Evolutionary conservation across 1,284 basidiomycete genomes (phyloP), one percentile per base, ranked within the genome.

Genomic region (Ceratobasidium sp.): DNA sequence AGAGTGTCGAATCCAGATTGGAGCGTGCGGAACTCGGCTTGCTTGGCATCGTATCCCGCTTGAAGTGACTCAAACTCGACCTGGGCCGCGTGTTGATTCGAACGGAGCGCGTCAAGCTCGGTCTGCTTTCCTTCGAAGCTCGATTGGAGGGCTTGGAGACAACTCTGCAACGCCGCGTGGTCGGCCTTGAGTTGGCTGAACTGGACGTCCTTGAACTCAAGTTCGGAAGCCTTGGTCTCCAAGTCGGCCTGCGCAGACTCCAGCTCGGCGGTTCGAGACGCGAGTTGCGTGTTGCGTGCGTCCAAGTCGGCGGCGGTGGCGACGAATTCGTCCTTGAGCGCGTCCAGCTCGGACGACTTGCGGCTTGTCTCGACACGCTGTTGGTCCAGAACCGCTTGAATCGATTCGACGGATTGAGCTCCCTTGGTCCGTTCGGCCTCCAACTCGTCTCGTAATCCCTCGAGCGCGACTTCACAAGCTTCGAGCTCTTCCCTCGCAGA

Each of bases 291-390:
- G 10, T 59, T 64, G 28, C 71, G 71, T 0, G 48, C 9, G 38
- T 74, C 71, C 23, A 74, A 40, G 44, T 74, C 71, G 38, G 71
- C 71, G 48, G 71, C 61, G 44, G 71, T 74, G 2, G 71, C 71
- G 38, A 74, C 71, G 23, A 74, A 74, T 54, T 74, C 71, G 48
- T 74, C 71, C 61, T 74, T 74, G 59, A 74, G 71, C 10, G 71
- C 71, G 33, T 74, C 61, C 71, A 74, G 46, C 46, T 74, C 71
- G 59, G 46, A 38, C 2, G 71, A 50, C 28, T 74, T 74, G 59
- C 26, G 52, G 26, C 33, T 52, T 3, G 61, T 28, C 46, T 74
- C 71, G 46, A 64, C 44, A 23, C 61, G 59, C 54, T 64, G 44
- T 33, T 64, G 59, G 12, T 74, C 71, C 71, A 74, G 40, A 13